phyloP scores from a whole-genome alignment of 2,329 filamentous ascomycete species.

The Metarhizium brunneum region DNA sequence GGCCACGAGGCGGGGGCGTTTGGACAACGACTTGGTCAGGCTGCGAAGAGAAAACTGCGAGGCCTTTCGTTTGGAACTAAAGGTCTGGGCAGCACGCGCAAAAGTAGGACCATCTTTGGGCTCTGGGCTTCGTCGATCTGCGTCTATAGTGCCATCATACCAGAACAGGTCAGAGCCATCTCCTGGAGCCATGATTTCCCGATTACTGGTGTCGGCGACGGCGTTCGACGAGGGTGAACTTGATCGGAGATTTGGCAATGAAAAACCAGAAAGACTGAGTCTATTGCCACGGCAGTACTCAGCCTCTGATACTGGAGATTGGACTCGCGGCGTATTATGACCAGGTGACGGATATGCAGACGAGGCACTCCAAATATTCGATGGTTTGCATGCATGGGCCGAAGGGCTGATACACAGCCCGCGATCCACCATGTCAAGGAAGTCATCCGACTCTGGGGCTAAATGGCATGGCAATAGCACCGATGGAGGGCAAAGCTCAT shows the following conservation, averaged over 20 bases:
- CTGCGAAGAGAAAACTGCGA: conserved; percentile 22
- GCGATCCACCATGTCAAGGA: conserved; percentile 11
- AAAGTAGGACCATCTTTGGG: neutral
- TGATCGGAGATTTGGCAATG: conserved; percentile 20
- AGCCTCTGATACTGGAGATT: conserved; percentile 18
- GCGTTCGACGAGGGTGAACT: conserved; percentile 13
- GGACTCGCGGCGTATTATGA: conserved; percentile 11
- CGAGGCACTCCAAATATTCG: conserved; percentile 17
- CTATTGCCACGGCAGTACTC: conserved; percentile 10
- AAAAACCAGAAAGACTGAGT: conserved; percentile 19
- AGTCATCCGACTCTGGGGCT: conserved; percentile 6
- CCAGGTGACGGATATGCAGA: conserved; percentile 20
- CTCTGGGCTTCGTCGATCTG: conserved; percentile 10
- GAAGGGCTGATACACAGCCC: conserved; percentile 6
- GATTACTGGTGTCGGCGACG: conserved; percentile 9
- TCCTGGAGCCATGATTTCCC: conserved; percentile 14
- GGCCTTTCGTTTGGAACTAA: conserved; percentile 19
- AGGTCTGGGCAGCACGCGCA: conserved; percentile 2
- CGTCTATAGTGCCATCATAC: conserved; percentile 16
- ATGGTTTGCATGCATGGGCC: neutral
- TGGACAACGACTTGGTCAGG: conserved; percentile 15
- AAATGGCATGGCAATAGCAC: neutral
- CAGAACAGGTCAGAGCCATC: conserved; percentile 18
- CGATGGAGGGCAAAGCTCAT: neutral
- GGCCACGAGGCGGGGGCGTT: conserved; percentile 15